Evolutionary conservation across 495 filamentous ascomycete genomes (phyloP), one percentile per base, ranked within the genome.

Genomic region (Pyrenopolyporus hunteri): DNA sequence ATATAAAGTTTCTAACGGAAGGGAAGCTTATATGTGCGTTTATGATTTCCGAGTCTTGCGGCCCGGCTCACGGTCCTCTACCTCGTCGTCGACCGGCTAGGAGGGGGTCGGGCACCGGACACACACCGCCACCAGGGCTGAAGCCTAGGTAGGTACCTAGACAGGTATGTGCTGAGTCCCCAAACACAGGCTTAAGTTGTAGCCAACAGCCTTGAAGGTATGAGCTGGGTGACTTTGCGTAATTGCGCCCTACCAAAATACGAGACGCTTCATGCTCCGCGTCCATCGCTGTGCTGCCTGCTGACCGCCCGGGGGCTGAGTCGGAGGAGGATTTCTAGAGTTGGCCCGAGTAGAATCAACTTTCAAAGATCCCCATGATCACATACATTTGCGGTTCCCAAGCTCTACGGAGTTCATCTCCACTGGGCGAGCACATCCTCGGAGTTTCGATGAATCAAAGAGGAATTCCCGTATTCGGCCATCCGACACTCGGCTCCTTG

Each of bases 391-490:
- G n/a, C n/a, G n/a, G n/a, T n/a, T n/a, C n/a, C n/a, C n/a, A n/a
- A n/a, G n/a, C n/a, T n/a, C n/a, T n/a, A n/a, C n/a, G n/a, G n/a
- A n/a, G n/a, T n/a, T n/a, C n/a, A n/a, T n/a, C n/a, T n/a, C n/a
- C n/a, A n/a, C n/a, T n/a, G n/a, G n/a, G n/a, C n/a, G n/a, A n/a
- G n/a, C n/a, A n/a, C n/a, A n/a, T n/a, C n/a, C n/a, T n/a, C 60
- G 60, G 60, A 64, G 53, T 64, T 58, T 64, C 37, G 43, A 39
- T 36, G 29, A 47, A 20, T 29, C n/a, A 37, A 40, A 8, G 20
- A n/a, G n/a, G n/a, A n/a, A n/a, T n/a, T n/a, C n/a, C n/a, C 50
- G 26, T 35, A 39, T 23, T 36, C 47, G n/a, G n/a, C n/a, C n/a
- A n/a, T n/a, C 55, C 14, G 43, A 35, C 9, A 22, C 50, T 51